A percentile compares a stretch with the other conserved stretches of the same genome.
These are phyloP conservation scores for Carpinus viminea DNA, from an alignment of 306 rosid species.

Conservation along the genomic window DNA sequence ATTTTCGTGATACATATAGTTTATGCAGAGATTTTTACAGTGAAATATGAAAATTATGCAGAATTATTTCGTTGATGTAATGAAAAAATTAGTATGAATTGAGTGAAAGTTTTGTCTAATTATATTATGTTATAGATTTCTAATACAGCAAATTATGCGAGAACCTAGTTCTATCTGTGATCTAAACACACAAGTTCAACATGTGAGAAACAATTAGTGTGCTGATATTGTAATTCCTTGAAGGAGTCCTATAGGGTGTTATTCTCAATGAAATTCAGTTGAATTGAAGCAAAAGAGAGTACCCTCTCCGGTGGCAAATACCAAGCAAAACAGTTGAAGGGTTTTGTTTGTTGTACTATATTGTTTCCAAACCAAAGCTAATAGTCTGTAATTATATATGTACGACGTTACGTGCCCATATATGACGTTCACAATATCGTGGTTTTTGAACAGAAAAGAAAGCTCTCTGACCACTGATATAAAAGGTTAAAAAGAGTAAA, in stretches of 20 bases:
- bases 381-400: background rate
- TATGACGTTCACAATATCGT: background rate
- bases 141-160: no score
- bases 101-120: no score
- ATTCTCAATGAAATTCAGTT: background rate
- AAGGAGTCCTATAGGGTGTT: background rate
- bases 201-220: background rate
- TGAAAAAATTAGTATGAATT: no score
- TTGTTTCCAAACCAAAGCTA: conserved; percentile 3
- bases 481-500: background rate
- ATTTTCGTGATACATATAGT: no score
- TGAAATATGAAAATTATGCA: no score
- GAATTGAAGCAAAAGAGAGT: background rate
- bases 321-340: background rate
- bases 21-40: no score
- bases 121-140: no score
- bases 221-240: background rate
- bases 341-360: background rate
- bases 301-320: background rate
- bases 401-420: background rate
- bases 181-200: no score
- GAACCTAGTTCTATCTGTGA: no score
- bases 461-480: conserved; percentile 12
- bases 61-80: no score
- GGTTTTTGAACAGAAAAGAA: conserved; percentile 4